These are phyloP conservation scores for Tardiomyces blankii DNA, from an alignment of 1,139 yeast genomes.

Conservation along the genomic window DNA sequence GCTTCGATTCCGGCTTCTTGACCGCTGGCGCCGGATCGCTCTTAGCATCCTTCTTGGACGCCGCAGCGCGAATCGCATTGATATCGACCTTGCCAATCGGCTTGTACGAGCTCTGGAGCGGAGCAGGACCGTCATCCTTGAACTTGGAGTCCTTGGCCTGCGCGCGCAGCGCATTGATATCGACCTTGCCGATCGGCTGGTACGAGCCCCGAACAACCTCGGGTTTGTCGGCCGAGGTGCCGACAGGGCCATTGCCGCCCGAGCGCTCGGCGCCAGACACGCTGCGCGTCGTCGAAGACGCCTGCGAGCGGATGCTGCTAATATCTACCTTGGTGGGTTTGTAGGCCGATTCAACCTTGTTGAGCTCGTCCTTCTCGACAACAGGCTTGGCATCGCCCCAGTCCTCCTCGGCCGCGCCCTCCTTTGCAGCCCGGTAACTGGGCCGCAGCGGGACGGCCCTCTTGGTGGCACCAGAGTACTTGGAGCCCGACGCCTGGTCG, in stretches of 20 bases:
- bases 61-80: slow-evolving; percentile 35
- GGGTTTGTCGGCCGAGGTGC: slow-evolving; percentile 9
- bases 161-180: slow-evolving; percentile 36
- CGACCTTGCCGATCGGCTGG: slow-evolving; percentile 49
- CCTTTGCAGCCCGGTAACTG: slow-evolving; percentile 20
- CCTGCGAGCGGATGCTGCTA: slow-evolving; percentile 29
- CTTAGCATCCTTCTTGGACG: slow-evolving; percentile 18
- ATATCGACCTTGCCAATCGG: slow-evolving; percentile 51
- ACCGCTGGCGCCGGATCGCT: slow-evolving; percentile 6
- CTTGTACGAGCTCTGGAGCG: slow-evolving; percentile 31
- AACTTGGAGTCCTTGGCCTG: slow-evolving; percentile 24
- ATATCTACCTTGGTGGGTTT: slow-evolving; percentile 49
- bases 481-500: slow-evolving; percentile 90
- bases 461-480: slow-evolving; percentile 49
- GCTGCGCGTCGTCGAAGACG: slow-evolving; percentile 15
- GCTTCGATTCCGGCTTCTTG: slow-evolving; percentile 3
- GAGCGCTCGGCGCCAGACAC: slow-evolving; percentile 1
- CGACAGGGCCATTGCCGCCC: slow-evolving; percentile 3
- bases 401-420: slow-evolving; percentile 34
- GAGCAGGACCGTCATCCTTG: slow-evolving; percentile 17
- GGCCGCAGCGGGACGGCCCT: slow-evolving; percentile 26
- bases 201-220: slow-evolving; percentile 37
- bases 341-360: slow-evolving; percentile 54
- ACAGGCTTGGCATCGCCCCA: slow-evolving; percentile 41
- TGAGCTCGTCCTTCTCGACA: slow-evolving; percentile 30